Evolutionary conservation across 345 rosid genomes (phyloP).

Genomic region (Viola odorata): DNA sequence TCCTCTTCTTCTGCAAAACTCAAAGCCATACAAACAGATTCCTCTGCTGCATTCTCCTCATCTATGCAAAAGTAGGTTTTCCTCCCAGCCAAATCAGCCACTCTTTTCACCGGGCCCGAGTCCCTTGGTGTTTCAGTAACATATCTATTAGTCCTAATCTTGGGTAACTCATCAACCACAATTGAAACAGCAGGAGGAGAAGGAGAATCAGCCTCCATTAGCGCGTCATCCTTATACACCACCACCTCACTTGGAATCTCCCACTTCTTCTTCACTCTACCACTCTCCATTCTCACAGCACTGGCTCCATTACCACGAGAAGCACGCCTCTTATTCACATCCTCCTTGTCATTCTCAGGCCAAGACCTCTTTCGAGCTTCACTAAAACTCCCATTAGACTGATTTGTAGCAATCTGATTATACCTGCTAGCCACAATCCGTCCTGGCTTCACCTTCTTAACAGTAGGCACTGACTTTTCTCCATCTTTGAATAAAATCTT

Average conservation of each 20-base stretch:
- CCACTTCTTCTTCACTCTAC: slow-evolving; percentile 83
- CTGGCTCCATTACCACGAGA: slow-evolving; percentile 34
- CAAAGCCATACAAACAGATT: slow-evolving; percentile 15
- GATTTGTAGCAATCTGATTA: slow-evolving; percentile 34
- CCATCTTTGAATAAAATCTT: slow-evolving; percentile 76
- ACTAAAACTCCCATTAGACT: slow-evolving; percentile 20
- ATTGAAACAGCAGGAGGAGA: slow-evolving; percentile 25
- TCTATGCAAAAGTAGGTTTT: slow-evolving; percentile 38
- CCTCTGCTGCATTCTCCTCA: slow-evolving; percentile 14
- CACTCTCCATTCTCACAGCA: slow-evolving; percentile 25
- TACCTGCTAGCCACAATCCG: slow-evolving; percentile 76
- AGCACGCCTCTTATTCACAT: slow-evolving; percentile 54
- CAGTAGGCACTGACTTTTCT: slow-evolving; percentile 45
- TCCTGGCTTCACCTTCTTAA: slow-evolving; percentile 61
- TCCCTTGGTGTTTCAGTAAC: slow-evolving; percentile 68
- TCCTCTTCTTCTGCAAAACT: slow-evolving; percentile 15
- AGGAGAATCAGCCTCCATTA: slow-evolving; percentile 30
- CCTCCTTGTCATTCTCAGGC: slow-evolving; percentile 61
- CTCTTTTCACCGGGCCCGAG: slow-evolving; percentile 87
- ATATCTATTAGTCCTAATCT: slow-evolving; percentile 54
- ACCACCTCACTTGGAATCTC: slow-evolving; percentile 67
- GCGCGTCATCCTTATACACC: slow-evolving; percentile 29
- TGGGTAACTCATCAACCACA: slow-evolving; percentile 43
- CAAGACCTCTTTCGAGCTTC: slow-evolving; percentile 61
- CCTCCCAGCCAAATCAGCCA: slow-evolving; percentile 64